Conservation (phyloP, 345 rosid species). For the Geranium brycei region DNA sequence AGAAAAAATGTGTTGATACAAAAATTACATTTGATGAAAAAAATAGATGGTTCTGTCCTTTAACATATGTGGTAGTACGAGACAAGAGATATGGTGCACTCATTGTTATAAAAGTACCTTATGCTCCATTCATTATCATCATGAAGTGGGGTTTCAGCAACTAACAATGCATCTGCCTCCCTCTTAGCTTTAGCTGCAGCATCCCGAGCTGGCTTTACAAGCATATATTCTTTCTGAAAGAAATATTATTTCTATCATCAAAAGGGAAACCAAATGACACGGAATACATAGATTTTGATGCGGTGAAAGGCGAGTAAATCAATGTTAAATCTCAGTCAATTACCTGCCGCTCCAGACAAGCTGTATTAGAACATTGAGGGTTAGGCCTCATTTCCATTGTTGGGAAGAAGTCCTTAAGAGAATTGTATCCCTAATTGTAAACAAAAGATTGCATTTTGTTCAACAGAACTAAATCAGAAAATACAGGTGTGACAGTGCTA, state of each 20-base stretch:
- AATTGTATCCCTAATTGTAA: slow-evolving; percentile 68
- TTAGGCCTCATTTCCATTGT: slow-evolving; percentile 94
- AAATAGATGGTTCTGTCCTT: neutral
- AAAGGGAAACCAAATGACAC: slow-evolving; percentile 7
- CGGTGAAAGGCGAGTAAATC: neutral
- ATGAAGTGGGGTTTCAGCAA: slow-evolving; percentile 51
- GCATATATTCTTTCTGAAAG: slow-evolving; percentile 62
- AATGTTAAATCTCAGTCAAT: slow-evolving; percentile 3
- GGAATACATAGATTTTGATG: slow-evolving; percentile 5
- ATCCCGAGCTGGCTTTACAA: slow-evolving; percentile 71
- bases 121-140: slow-evolving; percentile 89
- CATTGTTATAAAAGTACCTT: slow-evolving; percentile 32
- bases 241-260: slow-evolving; percentile 2
- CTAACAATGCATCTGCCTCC: slow-evolving; percentile 49
- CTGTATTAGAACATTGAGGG: slow-evolving; percentile 82
- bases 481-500: neutral
- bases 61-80: neutral
- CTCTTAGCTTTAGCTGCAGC: slow-evolving; percentile 81
- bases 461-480: slow-evolving; percentile 4
- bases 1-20: neutral
- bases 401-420: slow-evolving; percentile 91
- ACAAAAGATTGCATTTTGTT: slow-evolving; percentile 8
- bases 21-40: neutral
- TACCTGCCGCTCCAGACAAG: slow-evolving; percentile 92
- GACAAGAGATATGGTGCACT: neutral